These are phyloP conservation scores for Onygenales sp. DNA, from an alignment of 2,329 filamentous ascomycete genomes.

Conservation along the genomic window DNA sequence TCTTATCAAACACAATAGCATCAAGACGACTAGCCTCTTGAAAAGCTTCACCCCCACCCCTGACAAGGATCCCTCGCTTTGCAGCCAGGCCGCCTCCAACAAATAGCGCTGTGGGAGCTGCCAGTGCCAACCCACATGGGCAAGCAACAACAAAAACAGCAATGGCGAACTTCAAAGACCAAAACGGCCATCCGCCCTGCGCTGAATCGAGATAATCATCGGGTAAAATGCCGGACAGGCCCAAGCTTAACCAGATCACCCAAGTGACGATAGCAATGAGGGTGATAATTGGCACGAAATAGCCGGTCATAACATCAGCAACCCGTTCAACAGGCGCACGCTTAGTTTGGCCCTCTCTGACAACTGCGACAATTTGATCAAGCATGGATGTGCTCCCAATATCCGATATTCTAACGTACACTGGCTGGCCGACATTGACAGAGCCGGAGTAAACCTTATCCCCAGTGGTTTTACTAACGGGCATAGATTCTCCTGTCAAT, in stretches of 20 bases:
- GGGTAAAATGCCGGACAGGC: conserved; percentile 33
- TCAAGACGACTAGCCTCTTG: conserved; percentile 72
- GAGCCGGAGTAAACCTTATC: conserved; percentile 39
- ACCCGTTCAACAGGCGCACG: conserved; percentile 39
- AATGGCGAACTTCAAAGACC: conserved; percentile 59
- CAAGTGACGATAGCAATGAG: conserved; percentile 39
- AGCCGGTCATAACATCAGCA: conserved; percentile 38
- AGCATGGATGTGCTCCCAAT: conserved; percentile 41
- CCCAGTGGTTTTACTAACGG: conserved; percentile 32
- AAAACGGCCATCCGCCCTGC: conserved; percentile 43
- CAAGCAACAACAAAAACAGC: conserved; percentile 81
- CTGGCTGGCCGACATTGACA: conserved; percentile 38
- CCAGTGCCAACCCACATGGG: conserved; percentile 72
- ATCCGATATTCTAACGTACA: conserved; percentile 34
- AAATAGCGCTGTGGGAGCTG: conserved; percentile 80
- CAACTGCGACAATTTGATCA: conserved; percentile 40
- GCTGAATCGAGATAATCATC: conserved; percentile 42
- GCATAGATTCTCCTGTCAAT: conserved; percentile 53
- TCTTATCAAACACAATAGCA: conserved; percentile 82
- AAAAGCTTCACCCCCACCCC: conserved; percentile 77
- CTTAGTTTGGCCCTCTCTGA: conserved; percentile 41
- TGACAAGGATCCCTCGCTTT: conserved; percentile 69
- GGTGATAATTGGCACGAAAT: conserved; percentile 41
- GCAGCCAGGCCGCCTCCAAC: conserved; percentile 74
- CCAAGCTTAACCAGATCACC: conserved; percentile 37